Evolutionary conservation across 106 monocot species (phyloP).

Genomic region (Xerophyta viscosa): DNA sequence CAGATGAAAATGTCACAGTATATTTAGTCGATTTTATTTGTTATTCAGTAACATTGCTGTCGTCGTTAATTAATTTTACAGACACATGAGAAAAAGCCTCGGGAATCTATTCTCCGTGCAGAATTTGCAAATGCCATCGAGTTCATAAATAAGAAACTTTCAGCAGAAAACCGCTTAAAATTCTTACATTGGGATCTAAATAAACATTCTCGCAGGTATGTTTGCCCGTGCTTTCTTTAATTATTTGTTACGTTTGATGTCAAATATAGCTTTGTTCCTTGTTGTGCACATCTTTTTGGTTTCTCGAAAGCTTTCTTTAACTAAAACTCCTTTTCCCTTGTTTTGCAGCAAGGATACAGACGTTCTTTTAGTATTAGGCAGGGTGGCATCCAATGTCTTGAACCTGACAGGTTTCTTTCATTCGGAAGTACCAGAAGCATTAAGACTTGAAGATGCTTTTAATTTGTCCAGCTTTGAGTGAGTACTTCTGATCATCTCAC

Average conservation of each 20-base stretch:
- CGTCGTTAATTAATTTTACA: constrained; percentile 9
- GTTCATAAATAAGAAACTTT: constrained; percentile 52
- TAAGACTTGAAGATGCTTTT: constrained; percentile 19
- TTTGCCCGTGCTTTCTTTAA: neutral
- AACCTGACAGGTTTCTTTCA: constrained; percentile 70
- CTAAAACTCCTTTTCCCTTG: neutral
- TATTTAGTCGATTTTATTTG: too few species aligned
- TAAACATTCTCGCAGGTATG: constrained; percentile 61
- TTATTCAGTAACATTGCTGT: too few species aligned
- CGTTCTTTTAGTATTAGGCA: constrained; percentile 49
- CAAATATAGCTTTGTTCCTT: neutral
- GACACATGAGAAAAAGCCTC: constrained; percentile 67
- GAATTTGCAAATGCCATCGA: constrained; percentile 82
- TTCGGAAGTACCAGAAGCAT: constrained; percentile 42
- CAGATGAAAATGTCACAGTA: too few species aligned
- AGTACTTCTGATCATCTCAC: constrained; percentile 7
- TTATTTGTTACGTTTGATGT: neutral
- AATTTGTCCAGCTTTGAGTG: constrained; percentile 27
- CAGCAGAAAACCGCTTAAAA: constrained; percentile 46
- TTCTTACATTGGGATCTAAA: constrained; percentile 72
- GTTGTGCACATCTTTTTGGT: neutral
- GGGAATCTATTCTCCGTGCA: constrained; percentile 74
- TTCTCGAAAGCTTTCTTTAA: too few species aligned
- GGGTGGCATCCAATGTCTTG: constrained; percentile 59
- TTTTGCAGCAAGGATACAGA: constrained; percentile 51